Percentiles rank a stretch among this genome's conserved stretches.
phyloP scores from a whole-genome alignment of 2,329 filamentous ascomycete species.

The Xylariomycetidae sp. region DNA sequence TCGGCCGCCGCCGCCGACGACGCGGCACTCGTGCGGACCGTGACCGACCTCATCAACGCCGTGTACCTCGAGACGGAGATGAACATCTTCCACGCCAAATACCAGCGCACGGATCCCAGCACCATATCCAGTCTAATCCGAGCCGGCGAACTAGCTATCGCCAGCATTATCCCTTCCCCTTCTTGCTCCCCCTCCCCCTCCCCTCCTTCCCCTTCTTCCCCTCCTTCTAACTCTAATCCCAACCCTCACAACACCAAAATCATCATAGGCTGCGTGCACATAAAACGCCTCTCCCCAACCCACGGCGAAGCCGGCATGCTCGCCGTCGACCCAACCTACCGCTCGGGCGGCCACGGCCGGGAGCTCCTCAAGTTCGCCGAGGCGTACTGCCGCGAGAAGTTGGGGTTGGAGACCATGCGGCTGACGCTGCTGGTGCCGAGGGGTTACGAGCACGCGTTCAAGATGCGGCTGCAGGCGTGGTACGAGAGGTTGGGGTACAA shows the following conservation, averaged over 20 bases:
- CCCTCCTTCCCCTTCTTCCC: too few species aligned
- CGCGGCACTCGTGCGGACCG: constrained; percentile 6
- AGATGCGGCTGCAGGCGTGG: constrained; percentile 22
- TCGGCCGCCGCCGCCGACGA: constrained; percentile 16
- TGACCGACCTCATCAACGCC: constrained; percentile 16
- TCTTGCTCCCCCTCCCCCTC: background rate
- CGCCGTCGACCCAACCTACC: constrained; percentile 15
- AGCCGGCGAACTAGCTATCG: constrained; percentile 19
- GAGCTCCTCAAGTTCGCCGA: constrained; percentile 25
- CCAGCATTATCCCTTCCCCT: constrained; percentile 5
- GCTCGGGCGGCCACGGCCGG: constrained; percentile 22
- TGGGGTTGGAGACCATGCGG: constrained; percentile 10
- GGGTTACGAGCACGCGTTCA: constrained; percentile 20
- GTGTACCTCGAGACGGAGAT: constrained; percentile 54
- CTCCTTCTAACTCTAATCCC: too few species aligned
- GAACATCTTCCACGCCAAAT: constrained; percentile 33
- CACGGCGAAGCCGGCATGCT: constrained; percentile 25
- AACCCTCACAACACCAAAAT: background rate
- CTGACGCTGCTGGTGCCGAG: constrained; percentile 24
- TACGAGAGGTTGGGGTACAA: constrained; percentile 23
- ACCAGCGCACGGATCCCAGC: constrained; percentile 16
- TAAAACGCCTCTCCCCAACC: constrained; percentile 11
- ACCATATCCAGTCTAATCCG: constrained; percentile 16
- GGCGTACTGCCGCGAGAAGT: constrained; percentile 11
- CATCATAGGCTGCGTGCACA: constrained; percentile 21